Base-by-base conservation (phyloP, 495 filamentous ascomycete species). In the Hypoxylon subgilvum region DNA sequence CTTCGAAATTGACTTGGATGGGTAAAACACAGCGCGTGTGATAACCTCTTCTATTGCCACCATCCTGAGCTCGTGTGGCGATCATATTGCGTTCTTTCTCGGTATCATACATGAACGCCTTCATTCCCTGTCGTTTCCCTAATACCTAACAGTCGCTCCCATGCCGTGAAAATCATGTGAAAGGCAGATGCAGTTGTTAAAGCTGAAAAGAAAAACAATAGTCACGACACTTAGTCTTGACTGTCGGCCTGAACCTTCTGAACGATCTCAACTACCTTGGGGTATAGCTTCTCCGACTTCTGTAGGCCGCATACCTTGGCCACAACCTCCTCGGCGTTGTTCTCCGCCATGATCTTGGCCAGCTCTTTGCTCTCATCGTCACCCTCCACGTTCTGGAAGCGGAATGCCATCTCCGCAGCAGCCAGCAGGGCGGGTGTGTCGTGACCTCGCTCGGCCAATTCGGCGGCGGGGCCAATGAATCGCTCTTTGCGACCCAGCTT, bases 401-500 rank as follows among this genome's bases (percentile, higher is more conserved):
- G 87, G 69, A 96, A 84, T 0, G 90, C 88, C 84, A 89, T 88
- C 79, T 96, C 91, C 43, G 90, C 78, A 32, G 88, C 87, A 39
- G 83, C 87, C 45, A 96, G 67, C 19, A 96, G 75, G 3, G 81
- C 83, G n/a, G 82, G 74, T 60, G 81, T 84, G 65, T 87, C 83
- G 70, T 87, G 78, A 39, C 87, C 89, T 23, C 80, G 74, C 78
- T 96, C 90, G 18, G 89, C 90, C 19, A 96, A 80, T 65, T 92
- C 85, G 12, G 89, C 82, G 10, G 92, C 92, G 17, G 94, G 94
- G 57, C 90, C 92, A 71, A 98, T 88, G 79, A 98, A 95, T 28
- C 94, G 90, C 74, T 98, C 94, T 73, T 91, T 90, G 69, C 91
- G 88, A 51, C 86, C 85, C 10, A 97, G 81, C 81, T 98, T 98